phyloP scores from a whole-genome alignment of 1,284 basidiomycete species.

The Moesziomyces aphidis region DNA sequence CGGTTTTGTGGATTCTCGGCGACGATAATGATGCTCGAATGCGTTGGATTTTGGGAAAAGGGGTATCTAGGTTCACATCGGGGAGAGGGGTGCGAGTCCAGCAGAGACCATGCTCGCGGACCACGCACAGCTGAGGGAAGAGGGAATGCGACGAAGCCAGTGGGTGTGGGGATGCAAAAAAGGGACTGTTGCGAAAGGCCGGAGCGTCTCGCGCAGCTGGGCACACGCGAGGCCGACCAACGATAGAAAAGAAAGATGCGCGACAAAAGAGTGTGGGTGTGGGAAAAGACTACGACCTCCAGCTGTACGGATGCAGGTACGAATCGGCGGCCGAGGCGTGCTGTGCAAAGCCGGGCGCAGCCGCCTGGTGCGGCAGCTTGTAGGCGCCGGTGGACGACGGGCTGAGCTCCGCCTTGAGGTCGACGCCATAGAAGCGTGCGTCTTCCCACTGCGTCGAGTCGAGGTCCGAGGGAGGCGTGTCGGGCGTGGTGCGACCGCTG shows the following conservation, averaged over 20 bases:
- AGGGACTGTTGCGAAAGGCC: neutral
- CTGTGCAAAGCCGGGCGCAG: conserved; percentile 3
- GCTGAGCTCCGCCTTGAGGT: conserved; percentile 20
- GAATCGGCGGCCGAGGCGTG: conserved; percentile 25
- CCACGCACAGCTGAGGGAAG: neutral
- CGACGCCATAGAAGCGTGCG: conserved; percentile 35
- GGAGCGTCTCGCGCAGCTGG: neutral
- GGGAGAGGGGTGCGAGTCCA: no score
- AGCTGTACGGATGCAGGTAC: conserved; percentile 45
- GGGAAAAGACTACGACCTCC: conserved; percentile 15
- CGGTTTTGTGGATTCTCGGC: no score
- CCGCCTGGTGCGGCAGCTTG: conserved; percentile 18
- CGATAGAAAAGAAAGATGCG: neutral
- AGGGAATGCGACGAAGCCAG: neutral
- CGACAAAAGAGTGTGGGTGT: neutral
- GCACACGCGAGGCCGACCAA: conserved; percentile 2
- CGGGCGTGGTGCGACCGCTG: conserved; percentile 61
- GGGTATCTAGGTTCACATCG: no score
- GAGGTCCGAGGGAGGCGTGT: conserved; percentile 61
- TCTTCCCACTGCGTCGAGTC: conserved; percentile 37
- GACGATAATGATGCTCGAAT: no score
- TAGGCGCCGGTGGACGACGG: conserved; percentile 21
- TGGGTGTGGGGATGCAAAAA: no score
- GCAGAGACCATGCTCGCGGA: no score
- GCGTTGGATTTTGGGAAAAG: no score